Percentiles rank a stretch among this genome's conserved stretches.
Conservation (phyloP, 306 rosid species). For the Glycine tomentella region DNA sequence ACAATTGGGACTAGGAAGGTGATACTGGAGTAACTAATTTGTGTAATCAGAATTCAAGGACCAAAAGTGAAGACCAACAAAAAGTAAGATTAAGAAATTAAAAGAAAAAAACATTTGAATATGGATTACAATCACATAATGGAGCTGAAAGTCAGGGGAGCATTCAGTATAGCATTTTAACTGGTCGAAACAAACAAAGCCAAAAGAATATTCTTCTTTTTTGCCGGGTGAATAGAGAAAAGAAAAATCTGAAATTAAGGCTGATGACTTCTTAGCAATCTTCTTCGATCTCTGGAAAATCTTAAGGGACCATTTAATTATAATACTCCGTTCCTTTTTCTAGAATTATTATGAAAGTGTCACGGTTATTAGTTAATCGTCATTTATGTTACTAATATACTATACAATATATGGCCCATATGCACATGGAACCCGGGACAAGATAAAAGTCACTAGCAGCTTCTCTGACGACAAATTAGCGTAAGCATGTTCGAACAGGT, state of each 20-base stretch:
- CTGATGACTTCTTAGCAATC: background rate
- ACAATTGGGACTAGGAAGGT: no score
- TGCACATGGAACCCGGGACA: slow-evolving; percentile 49
- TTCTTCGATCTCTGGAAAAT: slow-evolving; percentile 12
- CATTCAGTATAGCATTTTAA: background rate
- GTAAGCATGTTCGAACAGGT: slow-evolving; percentile 16
- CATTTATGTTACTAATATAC: slow-evolving; percentile 15
- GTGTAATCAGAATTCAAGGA: no score
- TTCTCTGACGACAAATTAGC: slow-evolving; percentile 53
- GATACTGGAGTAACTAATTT: no score
- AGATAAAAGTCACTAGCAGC: background rate
- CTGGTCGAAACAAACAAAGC: background rate
- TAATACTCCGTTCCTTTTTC: background rate
- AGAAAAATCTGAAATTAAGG: slow-evolving; percentile 31
- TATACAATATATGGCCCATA: slow-evolving; percentile 38
- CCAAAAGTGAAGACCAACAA: no score
- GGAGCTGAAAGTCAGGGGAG: slow-evolving; percentile 7
- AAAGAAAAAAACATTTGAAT: background rate
- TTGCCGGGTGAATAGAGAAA: slow-evolving; percentile 15
- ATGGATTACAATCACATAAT: background rate
- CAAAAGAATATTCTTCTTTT: background rate
- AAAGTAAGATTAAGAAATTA: no score
- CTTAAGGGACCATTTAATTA: slow-evolving; percentile 17
- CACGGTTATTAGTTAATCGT: background rate
- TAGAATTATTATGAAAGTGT: background rate